Percentiles rank a stretch among this genome's conserved stretches.
Conservation (phyloP, 1,284 basidiomycete species). For the Ganoderma resinaceum region DNA sequence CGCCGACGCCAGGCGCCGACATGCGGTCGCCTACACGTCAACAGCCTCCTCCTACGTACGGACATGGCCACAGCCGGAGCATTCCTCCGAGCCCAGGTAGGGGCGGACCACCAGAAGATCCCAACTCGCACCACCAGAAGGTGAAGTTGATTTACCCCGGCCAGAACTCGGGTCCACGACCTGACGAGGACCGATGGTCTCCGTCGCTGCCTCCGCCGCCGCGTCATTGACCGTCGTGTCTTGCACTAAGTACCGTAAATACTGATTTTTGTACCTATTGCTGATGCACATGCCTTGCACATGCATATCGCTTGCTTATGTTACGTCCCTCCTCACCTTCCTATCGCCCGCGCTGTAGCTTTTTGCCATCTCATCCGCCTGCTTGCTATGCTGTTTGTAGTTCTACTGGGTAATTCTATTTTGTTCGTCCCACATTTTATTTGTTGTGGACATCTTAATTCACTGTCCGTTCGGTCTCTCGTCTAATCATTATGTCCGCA, state of each 20-base stretch:
- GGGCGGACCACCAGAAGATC: slow-evolving; percentile 18
- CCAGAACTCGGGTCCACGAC: slow-evolving; percentile 6
- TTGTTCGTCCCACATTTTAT: slow-evolving; percentile 5
- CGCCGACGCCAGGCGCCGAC: slow-evolving; percentile 34
- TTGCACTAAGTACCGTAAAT: no score
- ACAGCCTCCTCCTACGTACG: slow-evolving; percentile 17
- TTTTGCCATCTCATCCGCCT: slow-evolving; percentile 17
- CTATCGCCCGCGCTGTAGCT: slow-evolving; percentile 27
- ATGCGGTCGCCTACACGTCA: slow-evolving; percentile 34
- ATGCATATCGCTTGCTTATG: slow-evolving; percentile 17
- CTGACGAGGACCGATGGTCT: slow-evolving; percentile 27
- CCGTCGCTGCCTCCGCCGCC: slow-evolving; percentile 22
- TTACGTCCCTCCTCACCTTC: slow-evolving; percentile 6
- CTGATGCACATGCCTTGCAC: neutral
- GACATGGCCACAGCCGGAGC: slow-evolving; percentile 22
- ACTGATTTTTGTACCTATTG: slow-evolving; percentile 2
- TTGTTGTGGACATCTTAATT: neutral
- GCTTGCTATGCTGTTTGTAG: slow-evolving; percentile 30
- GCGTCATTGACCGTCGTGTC: slow-evolving; percentile 15
- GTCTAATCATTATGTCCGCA: slow-evolving; percentile 4
- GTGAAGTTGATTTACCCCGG: slow-evolving; percentile 22
- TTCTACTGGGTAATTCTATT: slow-evolving; percentile 24
- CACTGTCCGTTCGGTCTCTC: neutral
- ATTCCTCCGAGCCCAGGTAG: slow-evolving; percentile 28
- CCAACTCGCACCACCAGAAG: slow-evolving; percentile 23